Base-by-base conservation (phyloP, 75 land plant genomes). In the Ceratopteris richardii region DNA sequence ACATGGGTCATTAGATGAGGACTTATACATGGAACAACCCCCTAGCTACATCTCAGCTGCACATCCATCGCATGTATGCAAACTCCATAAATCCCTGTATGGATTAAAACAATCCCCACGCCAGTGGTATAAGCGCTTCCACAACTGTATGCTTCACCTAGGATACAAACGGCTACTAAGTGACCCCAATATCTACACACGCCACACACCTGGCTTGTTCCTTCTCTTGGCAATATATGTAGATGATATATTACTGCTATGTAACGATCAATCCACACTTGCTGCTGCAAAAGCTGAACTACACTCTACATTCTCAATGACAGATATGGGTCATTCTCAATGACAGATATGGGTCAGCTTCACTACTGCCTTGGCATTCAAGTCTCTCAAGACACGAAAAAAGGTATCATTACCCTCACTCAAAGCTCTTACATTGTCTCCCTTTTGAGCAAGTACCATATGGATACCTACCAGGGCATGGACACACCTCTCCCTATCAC, bases 61-160 rank as follows among this genome's bases (percentile, higher is more conserved):
- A 4, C 30, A 57, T 21, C 54, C 59, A 28, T 9, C 18, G 36
- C 46, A 58, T 51, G 66, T 70, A 0, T 63, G 60, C 22, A 48
- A 25, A 1, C 57, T 70, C 13, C 0, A 41, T 0, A 31, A 51
- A 28, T 63, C 57, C 1, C 28, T 70, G 20, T 70, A 58, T 58
- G 66, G 56, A 0, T 46, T 70, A 2, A 63, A 70, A 31, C 65
- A 69, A 46, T 44, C 72, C 19, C n/a, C 65, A 0, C 57, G 46
- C 25, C 57, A 58, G 39, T 57, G 61, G 62, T 62, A 69, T 29
- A 23, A 0, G 16, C 7, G 29, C 36, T 56, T 66, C 31, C 31
- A 66, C 57, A 0, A 57, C 1, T 31, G 37, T 7, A 57, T 66
- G 43, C 43, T 24, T 0, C 23, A 21, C 24, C 54, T 52, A 4